Base-by-base conservation (phyloP, 495 filamentous ascomycete genomes). In the Beverwykella pulmonaria region DNA sequence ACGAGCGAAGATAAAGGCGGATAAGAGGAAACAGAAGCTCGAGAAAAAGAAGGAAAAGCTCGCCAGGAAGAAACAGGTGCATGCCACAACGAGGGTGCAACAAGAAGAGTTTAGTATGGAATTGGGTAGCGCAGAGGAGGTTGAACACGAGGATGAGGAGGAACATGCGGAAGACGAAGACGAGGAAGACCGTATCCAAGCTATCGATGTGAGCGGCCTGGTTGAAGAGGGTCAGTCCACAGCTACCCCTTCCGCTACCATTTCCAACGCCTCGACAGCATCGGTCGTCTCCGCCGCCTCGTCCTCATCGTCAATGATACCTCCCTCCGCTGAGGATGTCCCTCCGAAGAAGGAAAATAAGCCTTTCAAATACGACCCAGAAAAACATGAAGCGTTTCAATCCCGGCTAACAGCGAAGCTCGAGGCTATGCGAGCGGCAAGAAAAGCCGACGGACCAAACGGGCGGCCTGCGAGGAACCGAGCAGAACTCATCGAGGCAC, bases 401-500 rank as follows among this genome's bases (percentile, higher is more conserved):
- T 84, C 87, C 30, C 89, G 92, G 25, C 82, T 98, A 48, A 84
- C 88, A 50, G 89, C 88, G 67, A 90, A 85, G 60, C 90, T 98
- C 55, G 88, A 92, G 66, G 88, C 85, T 26, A 84, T 98, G 25
- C 89, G 92, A 55, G 89, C 90, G 0, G 83, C 82, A 25, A 87
- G 92, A 53, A 93, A 94, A 72, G 92, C 92, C 23, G 90, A 93
- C 68, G 90, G 88, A 15, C 81, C 84, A 5, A 84, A 96, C 72
- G 90, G 90, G 67, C 85, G 87, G 62, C 89, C 91, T 26, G 88
- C 93, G 44, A 84, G 87, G 49, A 94, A 87, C 60, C 83, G 92
- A 53, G 88, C 94, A 77, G 93, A 97, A 67, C 83, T 98, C 1
- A 89, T 98, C 69, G 95, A 97, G 76, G 82, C 89, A 17, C 86